Evolutionary conservation across 768 basidiomycete species (phyloP), one percentile per base, ranked within the genome.

Genomic region (Suillus bovinus): DNA sequence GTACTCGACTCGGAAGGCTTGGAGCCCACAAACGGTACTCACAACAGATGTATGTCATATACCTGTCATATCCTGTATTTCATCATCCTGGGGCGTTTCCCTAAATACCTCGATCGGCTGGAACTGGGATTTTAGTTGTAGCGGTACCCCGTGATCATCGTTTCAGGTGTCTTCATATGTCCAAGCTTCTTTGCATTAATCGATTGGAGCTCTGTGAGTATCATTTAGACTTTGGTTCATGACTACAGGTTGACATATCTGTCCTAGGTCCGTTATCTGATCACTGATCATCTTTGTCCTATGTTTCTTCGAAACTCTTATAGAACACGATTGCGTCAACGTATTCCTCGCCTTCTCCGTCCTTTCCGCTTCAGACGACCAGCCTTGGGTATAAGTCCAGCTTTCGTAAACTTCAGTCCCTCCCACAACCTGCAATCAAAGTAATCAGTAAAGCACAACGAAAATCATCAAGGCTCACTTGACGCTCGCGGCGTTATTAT

Each of bases 321-420:
- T 91, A 93, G 69, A 92, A 82, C 17, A 97, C 84, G 76, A 87
- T 86, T 0, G 95, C 93, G 71, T 97, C 94, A 9, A 95, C 87
- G 67, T 86, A 96, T 71, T 96, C 94, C 70, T 96, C 95, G 16
- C 85, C 89, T 5, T 77, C 70, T 0, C 90, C 93, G 67, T 91
- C 88, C 52, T 78, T n/a, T 78, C 8, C 81, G 83, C 64, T 76
- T 84, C 52, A 96, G 76, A 52, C 89, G 80, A 2, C 96, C 96
- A 3, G 89, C 90, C 41, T 82, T 81, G 33, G 89, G 90, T 69
- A 93, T 91, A 58, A 83, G 74, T 0, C 94, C 94, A 3, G 86
- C 89, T 67, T 90, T 89, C 10, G 77, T 81, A 78, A 98, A 97
- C 9, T 87, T 86, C 0, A 96, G 79, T 20, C 78, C 74, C 66